Conservation (phyloP, 805 yeast genomes). For the Jamesozyma piceae region DNA sequence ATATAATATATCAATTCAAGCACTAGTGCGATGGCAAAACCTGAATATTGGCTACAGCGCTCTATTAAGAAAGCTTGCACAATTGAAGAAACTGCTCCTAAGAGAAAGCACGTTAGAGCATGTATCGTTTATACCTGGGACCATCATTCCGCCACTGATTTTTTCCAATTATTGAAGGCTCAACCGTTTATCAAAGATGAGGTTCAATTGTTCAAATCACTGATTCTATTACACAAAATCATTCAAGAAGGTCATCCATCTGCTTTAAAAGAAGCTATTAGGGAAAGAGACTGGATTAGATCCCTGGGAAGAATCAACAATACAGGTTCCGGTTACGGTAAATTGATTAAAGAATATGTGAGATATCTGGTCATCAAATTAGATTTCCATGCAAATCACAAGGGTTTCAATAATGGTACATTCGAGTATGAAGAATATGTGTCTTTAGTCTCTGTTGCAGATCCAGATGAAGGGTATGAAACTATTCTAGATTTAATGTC, state of each 20-base stretch:
- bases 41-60: slow-evolving; percentile 35
- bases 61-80: slow-evolving; percentile 70
- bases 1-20: too few relatives aligned
- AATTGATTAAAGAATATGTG: slow-evolving; percentile 70
- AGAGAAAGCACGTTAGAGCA: slow-evolving; percentile 90
- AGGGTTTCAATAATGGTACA: slow-evolving; percentile 79
- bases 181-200: slow-evolving; percentile 73
- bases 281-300: slow-evolving; percentile 68
- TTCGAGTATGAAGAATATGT: slow-evolving; percentile 94
- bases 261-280: slow-evolving; percentile 68
- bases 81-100: slow-evolving; percentile 82
- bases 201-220: slow-evolving; percentile 74
- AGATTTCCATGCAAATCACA: slow-evolving; percentile 72
- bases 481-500: slow-evolving; percentile 77
- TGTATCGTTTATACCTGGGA: slow-evolving; percentile 97
- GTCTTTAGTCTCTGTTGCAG: slow-evolving; percentile 75
- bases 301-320: slow-evolving; percentile 51
- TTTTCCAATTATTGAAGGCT: slow-evolving; percentile 75
- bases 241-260: slow-evolving; percentile 97
- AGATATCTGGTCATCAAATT: slow-evolving; percentile 61
- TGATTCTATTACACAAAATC: slow-evolving; percentile 80
- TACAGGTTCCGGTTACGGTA: slow-evolving; percentile 46
- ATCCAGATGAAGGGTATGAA: slow-evolving; percentile 93
- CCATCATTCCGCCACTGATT: slow-evolving; percentile 70
- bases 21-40: slow-evolving; percentile 16